Base-by-base conservation (phyloP, 2,329 filamentous ascomycete species). In the Phialemonium atrogriseum region DNA sequence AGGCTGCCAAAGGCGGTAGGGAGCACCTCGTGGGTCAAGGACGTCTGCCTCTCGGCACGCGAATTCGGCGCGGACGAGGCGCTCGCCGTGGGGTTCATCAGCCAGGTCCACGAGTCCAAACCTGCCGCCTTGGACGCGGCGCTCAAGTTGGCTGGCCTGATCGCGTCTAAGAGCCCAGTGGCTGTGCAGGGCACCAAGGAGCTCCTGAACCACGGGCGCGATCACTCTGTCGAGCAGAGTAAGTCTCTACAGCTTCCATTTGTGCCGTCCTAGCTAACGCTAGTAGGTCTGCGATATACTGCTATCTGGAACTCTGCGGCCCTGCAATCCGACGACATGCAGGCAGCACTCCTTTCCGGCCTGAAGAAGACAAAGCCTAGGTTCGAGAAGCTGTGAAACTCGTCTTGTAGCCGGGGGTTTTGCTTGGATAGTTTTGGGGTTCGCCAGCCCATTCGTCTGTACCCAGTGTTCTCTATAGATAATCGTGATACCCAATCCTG, bases 181-280 rank as follows among this genome's bases (percentile, higher is more conserved):
- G 87, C 86, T 2, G 83, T 89, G 41, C 76, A 86, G 62, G 80
- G 84, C 5, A 94, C 87, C 7, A 94, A 94, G 64, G 83, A 91
- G 60, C 59, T 94, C 40, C 52, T 94, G 50, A 87, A 91, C 56
- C 85, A 80, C 50, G 82, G 80, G 20, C 70, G 84, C 46, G 88
- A 94, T 55, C 76, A 87, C 53, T 67, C 70, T 3, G 75, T 94
- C 17, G 73, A 72, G 27, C 86, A 94, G 45, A 85, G 80, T 80
- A 54, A 51, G 73, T 68, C 14, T 26, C n/a, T n/a, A 15, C 31
- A 27, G 18, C 24, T 18, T 36, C n/a, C 29, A 17, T 15, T 30
- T 11, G 7, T 8, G 12, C 22, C 30, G 16, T 19, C 18, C 14
- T 30, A n/a, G 25, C 29, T 38, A 28, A 39, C 30, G 17, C 9